Evolutionary conservation across 805 yeast species (phyloP).

Genomic region (Candida broadrunensis): DNA sequence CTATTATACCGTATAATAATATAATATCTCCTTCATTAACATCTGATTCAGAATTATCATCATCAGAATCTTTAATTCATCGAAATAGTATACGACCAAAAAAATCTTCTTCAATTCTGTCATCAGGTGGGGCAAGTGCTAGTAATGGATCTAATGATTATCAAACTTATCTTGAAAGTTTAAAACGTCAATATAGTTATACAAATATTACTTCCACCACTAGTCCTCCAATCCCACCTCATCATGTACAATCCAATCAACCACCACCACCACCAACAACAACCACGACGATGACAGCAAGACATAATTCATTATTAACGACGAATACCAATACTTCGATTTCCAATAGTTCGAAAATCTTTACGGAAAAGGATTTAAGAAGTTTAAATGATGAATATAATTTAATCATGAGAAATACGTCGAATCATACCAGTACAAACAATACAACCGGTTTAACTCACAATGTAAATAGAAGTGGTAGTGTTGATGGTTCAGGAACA

Average conservation of each 20-base stretch:
- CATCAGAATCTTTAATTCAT: conserved; percentile 2
- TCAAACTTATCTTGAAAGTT: conserved; percentile 6
- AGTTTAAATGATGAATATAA: conserved; percentile 5
- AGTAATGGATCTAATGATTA: conserved; percentile 3
- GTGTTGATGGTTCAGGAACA: not conserved
- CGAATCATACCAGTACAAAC: not conserved
- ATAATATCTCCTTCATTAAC: conserved; percentile 10
- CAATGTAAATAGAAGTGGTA: not conserved
- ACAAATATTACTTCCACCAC: not conserved
- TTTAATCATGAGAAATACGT: not conserved
- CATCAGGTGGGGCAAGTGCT: not conserved
- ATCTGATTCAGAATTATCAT: conserved; percentile 2
- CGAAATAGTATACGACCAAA: conserved; percentile 5
- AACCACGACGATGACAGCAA: too few species aligned
- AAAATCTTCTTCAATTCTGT: conserved; percentile 12
- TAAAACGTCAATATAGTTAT: conserved; percentile 5
- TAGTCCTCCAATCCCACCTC: not conserved
- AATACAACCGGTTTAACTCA: not conserved
- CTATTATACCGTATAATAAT: conserved; percentile 15
- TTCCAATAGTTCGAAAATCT: conserved; percentile 1
- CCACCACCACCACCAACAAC: not conserved
- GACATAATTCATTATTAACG: not conserved
- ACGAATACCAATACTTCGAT: not conserved
- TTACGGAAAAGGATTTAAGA: conserved; percentile 5
- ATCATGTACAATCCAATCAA: not conserved